A percentile compares a stretch with the other conserved stretches of the same genome.
These are phyloP conservation scores for Huiozyma sinensis DNA, from an alignment of 805 yeast species.

Conservation along the genomic window DNA sequence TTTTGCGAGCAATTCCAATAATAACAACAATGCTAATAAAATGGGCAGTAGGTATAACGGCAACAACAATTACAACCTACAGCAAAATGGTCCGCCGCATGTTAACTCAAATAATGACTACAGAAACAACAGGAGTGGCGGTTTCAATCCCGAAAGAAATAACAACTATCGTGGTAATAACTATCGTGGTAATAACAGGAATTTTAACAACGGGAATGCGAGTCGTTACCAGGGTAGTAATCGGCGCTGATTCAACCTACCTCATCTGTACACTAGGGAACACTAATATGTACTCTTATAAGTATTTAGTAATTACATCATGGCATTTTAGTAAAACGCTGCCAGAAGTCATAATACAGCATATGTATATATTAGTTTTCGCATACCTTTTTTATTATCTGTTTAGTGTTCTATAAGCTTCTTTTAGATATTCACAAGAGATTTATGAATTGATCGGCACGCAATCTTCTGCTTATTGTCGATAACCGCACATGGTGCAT, in stretches of 20 bases:
- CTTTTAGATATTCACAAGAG: no score
- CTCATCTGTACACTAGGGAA: no score
- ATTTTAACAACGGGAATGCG: slow-evolving; percentile 1
- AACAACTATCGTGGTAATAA: slow-evolving; percentile 1
- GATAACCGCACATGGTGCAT: no score
- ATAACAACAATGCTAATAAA: slow-evolving; percentile 1
- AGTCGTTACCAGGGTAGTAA: background rate
- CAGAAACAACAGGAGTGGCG: slow-evolving; percentile 2
- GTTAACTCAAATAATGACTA: slow-evolving; percentile 4
- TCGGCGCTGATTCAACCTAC: background rate
- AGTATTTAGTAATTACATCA: no score
- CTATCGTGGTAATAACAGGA: slow-evolving; percentile 8
- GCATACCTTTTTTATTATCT: no score
- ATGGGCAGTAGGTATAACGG: slow-evolving; percentile 6
- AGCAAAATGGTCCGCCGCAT: slow-evolving; percentile 1
- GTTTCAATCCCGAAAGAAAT: slow-evolving; percentile 3
- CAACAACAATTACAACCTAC: slow-evolving; percentile 6
- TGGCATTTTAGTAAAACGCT: no score
- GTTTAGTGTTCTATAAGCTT: no score
- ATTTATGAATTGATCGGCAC: no score
- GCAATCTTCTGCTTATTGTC: no score
- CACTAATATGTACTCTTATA: no score
- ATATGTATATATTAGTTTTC: no score
- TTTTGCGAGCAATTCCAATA: slow-evolving; percentile 15
- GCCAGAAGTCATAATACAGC: no score